Base-by-base conservation (phyloP, 2,329 filamentous ascomycete genomes). In the Talaromyces albobiverticillius region DNA sequence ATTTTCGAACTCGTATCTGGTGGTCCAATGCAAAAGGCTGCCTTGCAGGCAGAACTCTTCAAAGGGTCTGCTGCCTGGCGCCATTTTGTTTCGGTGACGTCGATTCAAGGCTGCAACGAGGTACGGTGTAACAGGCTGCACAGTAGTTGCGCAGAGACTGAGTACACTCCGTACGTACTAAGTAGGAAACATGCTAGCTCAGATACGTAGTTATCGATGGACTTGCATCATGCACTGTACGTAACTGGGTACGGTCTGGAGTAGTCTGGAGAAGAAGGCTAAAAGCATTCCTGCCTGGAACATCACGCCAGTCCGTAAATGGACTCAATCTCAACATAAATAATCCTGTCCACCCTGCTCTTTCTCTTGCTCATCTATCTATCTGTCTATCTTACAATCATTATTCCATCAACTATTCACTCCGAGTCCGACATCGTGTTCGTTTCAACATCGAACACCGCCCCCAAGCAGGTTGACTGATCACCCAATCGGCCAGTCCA, bases 371-470 rank as follows among this genome's bases (percentile, higher is more conserved):
- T 16, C 9, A 10, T 40, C 36, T 38, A 20, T 38, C 36, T 38
- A 3, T 18, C 18, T 14, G 13, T 34, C 31, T 34, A 10, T 10
- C 26, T 29, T 29, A 10, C 26, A 29, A 34, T 34, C 25, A 22
- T 50, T 20, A 25, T 23, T 36, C 29, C 32, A 47, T 29, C 16
- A n/a, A n/a, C 18, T n/a, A 46, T 20, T 36, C 48, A 51, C 5
- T 22, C 36, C 36, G 9, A 40, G 4, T 6, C 34, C 7, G 34
- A 38, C 34, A 16, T 52, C 23, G 50, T 52, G 41, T 46, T 52
- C 50, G 50, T 52, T 52, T 46, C 50, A 52, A 46, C 50, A 38
- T 48, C 31, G 41, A 52, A 29, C 50, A 46, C 29, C 42, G 32
- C 41, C 42, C 50, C 48, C 48, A 43, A 51, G 47, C 32, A 36